Evolutionary conservation across 768 basidiomycete genomes (phyloP).

Genomic region (Lactarius hengduanensis): DNA sequence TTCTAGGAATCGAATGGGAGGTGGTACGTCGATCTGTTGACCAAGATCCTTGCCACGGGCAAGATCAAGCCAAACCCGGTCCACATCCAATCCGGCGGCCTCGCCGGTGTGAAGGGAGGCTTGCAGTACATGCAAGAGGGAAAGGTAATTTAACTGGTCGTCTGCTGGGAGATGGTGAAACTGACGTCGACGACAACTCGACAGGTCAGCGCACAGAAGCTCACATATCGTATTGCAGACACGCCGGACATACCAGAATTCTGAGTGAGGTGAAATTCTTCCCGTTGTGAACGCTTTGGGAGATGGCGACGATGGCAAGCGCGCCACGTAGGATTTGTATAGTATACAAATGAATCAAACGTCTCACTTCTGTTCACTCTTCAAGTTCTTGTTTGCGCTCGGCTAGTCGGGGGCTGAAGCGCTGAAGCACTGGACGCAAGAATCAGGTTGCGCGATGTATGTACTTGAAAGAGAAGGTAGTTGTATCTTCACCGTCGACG

Average conservation of each 20-base stretch:
- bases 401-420: not conserved
- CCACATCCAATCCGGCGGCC: slow-evolving; percentile 32
- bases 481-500: too few species aligned
- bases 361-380: not conserved
- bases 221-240: slow-evolving; percentile 32
- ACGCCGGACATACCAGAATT: slow-evolving; percentile 22
- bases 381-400: too few species aligned
- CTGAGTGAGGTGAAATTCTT: not conserved
- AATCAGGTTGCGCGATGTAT: too few species aligned
- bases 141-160: slow-evolving; percentile 22
- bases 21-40: slow-evolving; percentile 30
- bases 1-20: slow-evolving; percentile 27
- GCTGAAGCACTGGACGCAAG: too few species aligned
- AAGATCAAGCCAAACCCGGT: slow-evolving; percentile 33
- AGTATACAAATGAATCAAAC: not conserved
- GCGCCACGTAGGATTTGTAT: not conserved
- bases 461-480: too few species aligned
- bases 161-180: not conserved
- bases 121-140: slow-evolving; percentile 35
- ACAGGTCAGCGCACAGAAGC: slow-evolving; percentile 35
- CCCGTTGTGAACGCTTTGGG: not conserved
- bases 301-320: not conserved
- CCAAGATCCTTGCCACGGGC: slow-evolving; percentile 28
- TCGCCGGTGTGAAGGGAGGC: slow-evolving; percentile 31
- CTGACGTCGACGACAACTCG: not conserved